Evolutionary conservation across 1,139 yeast genomes (phyloP), one percentile per base, ranked within the genome.

Genomic region (Pichia cactophila): DNA sequence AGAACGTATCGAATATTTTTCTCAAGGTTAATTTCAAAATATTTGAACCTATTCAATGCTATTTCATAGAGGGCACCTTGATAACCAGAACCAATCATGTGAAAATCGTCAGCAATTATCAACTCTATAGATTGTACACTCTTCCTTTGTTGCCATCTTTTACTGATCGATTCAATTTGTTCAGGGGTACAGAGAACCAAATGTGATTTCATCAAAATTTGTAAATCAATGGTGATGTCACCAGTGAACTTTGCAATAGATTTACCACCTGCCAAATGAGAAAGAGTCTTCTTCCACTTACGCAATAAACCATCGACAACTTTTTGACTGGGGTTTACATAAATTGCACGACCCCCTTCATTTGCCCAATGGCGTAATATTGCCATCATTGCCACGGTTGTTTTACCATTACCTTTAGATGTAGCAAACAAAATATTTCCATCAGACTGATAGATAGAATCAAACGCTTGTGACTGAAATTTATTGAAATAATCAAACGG

Each of bases 131-230:
- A 65, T 53, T 84, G 89, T 4, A 90, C 70, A 45, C 81, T 81
- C 58, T 78, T 81, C 52, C 89, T 70, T 56, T 80, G 84, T 57
- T 82, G 81, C 97, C 97, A 92, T 47, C 90, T 74, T 56, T 92
- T 77, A 0, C 95, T 78, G 1, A 89, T 60, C 3, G 69, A 57
- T 54, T 86, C 90, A 70, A 88, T 85, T 54, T 86, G 90, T 23
- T 69, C 73, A 0, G 97, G 95, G 0, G 97, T 88, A 4, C 87
- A 80, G 17, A 90, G 64, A n/a, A 87, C 66, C 49, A 90, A 64
- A 61, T 87, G 90, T 50, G 80, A 76, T 26, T 70, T 67, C 1
- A 81, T 79, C 11, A 88, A 59, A 3, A 78, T 56, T 47, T 71
- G 70, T 50, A 83, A 60, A 60, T 89, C 94, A 1, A 66, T 61